Conservation (phyloP, 352 stramenopile genomes). For the Phytophthora kernoviae region DNA sequence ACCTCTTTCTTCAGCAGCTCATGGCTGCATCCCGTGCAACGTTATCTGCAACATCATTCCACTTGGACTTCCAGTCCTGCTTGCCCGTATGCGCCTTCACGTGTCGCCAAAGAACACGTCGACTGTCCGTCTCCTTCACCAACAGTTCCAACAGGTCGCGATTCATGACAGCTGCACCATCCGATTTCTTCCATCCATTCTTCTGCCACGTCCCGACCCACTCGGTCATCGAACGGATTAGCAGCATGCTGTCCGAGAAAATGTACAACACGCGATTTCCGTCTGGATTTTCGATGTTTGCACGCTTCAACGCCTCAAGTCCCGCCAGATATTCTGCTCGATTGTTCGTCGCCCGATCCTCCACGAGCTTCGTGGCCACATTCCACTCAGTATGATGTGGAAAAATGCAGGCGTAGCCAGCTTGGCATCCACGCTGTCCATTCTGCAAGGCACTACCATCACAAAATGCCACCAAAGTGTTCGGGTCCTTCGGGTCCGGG, state of each 20-base stretch:
- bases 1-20: neutral
- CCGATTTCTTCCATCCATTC: conserved; percentile 68
- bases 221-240: conserved; percentile 84
- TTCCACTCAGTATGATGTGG: conserved; percentile 69
- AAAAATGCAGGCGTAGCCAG: conserved; percentile 80
- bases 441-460: conserved; percentile 77
- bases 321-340: conserved; percentile 62
- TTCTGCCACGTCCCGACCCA: conserved; percentile 66
- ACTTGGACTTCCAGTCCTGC: conserved; percentile 69
- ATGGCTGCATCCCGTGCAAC: conserved; percentile 42
- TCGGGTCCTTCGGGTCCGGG: conserved; percentile 51
- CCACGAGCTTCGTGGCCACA: conserved; percentile 53
- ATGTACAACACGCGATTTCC: conserved; percentile 54
- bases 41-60: conserved; percentile 74
- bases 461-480: conserved; percentile 78
- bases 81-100: conserved; percentile 69
- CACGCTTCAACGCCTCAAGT: conserved; percentile 66
- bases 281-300: conserved; percentile 57
- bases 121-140: conserved; percentile 41
- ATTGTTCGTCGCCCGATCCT: conserved; percentile 55
- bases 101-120: conserved; percentile 65
- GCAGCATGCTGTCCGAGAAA: conserved; percentile 77
- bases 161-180: conserved; percentile 62
- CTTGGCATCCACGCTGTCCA: conserved; percentile 50
- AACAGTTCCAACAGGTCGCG: conserved; percentile 69